These are phyloP conservation scores for Acacia pycnantha DNA, from an alignment of 331 rosid genomes.

Conservation along the genomic window DNA sequence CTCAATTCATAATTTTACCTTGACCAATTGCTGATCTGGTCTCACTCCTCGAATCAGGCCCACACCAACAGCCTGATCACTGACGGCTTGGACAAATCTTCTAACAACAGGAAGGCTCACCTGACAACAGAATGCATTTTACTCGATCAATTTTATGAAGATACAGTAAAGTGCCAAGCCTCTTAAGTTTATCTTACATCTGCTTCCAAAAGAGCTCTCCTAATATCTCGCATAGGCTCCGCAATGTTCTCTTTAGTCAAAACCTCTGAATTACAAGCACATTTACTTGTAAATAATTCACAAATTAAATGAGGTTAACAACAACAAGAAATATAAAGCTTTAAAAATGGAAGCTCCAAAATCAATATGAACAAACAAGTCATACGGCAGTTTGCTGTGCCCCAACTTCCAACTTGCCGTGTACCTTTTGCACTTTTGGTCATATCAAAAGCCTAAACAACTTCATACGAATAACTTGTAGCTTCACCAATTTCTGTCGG, in stretches of 20 bases:
- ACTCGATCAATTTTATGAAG: background rate
- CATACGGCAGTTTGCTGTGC: background rate
- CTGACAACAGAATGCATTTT: conserved; percentile 50
- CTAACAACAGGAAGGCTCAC: conserved; percentile 99
- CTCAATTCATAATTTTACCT: conserved; percentile 40
- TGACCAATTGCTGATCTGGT: conserved; percentile 96
- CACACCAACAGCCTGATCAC: conserved; percentile 92
- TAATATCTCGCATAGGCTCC: conserved; percentile 97
- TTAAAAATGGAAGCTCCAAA: background rate
- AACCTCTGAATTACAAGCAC: conserved; percentile 64
- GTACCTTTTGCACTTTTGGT: background rate
- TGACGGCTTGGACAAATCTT: conserved; percentile 93
- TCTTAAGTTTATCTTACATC: conserved; percentile 57
- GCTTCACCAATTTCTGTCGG: background rate
- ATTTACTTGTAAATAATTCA: background rate
- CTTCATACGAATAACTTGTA: background rate
- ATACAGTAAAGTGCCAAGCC: conserved; percentile 10
- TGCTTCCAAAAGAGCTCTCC: conserved; percentile 98
- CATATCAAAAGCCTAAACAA: background rate
- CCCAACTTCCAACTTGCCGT: background rate
- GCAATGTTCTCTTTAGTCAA: conserved; percentile 90
- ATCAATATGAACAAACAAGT: background rate
- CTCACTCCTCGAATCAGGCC: conserved; percentile 87
- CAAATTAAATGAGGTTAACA: background rate
- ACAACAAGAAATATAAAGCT: background rate